Base-by-base conservation (phyloP, 176 grass and related monocot species). In the Oropetium thomaeum region DNA sequence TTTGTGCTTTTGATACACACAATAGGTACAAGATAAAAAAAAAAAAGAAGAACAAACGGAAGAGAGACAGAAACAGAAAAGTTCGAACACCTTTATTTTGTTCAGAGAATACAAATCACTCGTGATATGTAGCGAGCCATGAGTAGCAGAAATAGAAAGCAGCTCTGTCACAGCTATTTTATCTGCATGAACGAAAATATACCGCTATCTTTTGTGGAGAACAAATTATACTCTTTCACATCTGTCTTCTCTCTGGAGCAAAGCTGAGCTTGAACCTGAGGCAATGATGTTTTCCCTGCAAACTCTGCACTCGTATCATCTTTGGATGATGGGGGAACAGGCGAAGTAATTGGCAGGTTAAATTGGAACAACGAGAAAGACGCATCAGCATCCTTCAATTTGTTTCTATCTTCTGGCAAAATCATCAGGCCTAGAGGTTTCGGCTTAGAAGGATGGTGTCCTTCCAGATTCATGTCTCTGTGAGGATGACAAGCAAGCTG, bases 291-390 rank as follows among this genome's bases (percentile, higher is more conserved):
- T 17, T 68, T 84, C 41, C 58, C 67, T 19, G 58, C 74, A 29
- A 76, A 26, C 9, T 75, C 91, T 58, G 59, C 51, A n/a, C 37
- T 84, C 45, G 40, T 90, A 45, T 67, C 85, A 79, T 90, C 91
- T 74, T 88, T 83, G 34, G 67, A 83, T 66, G 73, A 85, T 29
- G 70, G 75, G 31, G 77, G 60, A 41, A 79, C 84, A 30, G 52
- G 78, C 29, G 83, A 70, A 69, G 81, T 87, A 71, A 92, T 85
- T 27, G 89, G 96, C 41, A 88, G 79, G 44, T 90, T 90, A 77
- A 88, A 98, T 12, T 98, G 96, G 65, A 98, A 98, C 58, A 98
- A 71, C 5, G 96, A 98, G 75, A 98, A 98, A 67, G 86, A 82
- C 25, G 89, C 69, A 76, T 40, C 83, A 3, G 20, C 70, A 19